phyloP scores from a whole-genome alignment of 441 rosid species.

The Lepidium campestre region DNA sequence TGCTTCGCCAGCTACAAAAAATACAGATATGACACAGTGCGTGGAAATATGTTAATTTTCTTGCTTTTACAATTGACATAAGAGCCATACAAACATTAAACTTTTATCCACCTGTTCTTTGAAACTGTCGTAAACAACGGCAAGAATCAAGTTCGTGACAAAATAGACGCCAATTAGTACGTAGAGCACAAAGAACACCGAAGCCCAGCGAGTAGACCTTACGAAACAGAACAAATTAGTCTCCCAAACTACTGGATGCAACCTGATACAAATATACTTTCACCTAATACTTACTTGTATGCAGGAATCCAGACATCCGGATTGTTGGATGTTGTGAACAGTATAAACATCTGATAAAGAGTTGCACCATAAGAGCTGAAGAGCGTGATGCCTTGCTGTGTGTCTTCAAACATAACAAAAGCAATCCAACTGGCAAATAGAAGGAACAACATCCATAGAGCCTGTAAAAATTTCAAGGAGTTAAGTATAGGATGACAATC shows the following conservation, averaged over 20 bases:
- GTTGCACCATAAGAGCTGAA: slow-evolving; percentile 80
- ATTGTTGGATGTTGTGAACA: slow-evolving; percentile 96
- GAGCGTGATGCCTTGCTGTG: slow-evolving; percentile 60
- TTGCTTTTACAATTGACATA: not conserved
- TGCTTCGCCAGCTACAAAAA: slow-evolving; percentile 74
- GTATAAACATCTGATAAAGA: slow-evolving; percentile 80
- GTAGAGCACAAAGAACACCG: slow-evolving; percentile 72
- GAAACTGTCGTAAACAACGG: slow-evolving; percentile 95
- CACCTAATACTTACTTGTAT: slow-evolving; percentile 68
- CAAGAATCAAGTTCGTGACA: slow-evolving; percentile 96
- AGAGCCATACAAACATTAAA: slow-evolving; percentile 3
- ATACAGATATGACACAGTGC: slow-evolving; percentile 5
- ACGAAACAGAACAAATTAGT: slow-evolving; percentile 22
- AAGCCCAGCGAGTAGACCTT: slow-evolving; percentile 92
- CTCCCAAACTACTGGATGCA: slow-evolving; percentile 2
- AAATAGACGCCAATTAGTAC: slow-evolving; percentile 92
- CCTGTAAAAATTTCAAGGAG: slow-evolving; percentile 53
- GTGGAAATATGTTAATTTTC: not conserved
- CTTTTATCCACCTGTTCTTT: slow-evolving; percentile 66
- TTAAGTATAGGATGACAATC: not conserved
- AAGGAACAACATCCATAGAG: slow-evolving; percentile 81
- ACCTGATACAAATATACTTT: not conserved
- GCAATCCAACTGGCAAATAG: slow-evolving; percentile 93
- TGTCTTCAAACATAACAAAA: slow-evolving; percentile 94
- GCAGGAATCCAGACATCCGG: slow-evolving; percentile 99